A percentile compares a stretch with the other conserved stretches of the same genome.
These are phyloP conservation scores for Ascoidea tarda DNA, from an alignment of 805 yeast genomes.

Conservation along the genomic window DNA sequence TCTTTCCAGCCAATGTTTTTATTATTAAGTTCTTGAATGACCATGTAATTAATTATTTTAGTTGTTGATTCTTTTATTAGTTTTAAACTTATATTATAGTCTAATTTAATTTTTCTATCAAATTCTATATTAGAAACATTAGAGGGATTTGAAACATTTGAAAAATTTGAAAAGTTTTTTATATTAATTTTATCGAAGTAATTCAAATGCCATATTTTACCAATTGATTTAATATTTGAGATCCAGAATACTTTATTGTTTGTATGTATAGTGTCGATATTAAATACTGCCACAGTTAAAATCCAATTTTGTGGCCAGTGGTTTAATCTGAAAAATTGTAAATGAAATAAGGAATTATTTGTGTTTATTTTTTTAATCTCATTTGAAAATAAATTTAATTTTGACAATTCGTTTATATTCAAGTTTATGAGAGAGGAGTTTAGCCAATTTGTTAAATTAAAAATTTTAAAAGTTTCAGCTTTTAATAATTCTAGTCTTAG, in stretches of 20 bases:
- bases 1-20: not conserved
- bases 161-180: not conserved
- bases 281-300: constrained; percentile 4
- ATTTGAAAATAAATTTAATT: not conserved
- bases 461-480: constrained; percentile 9
- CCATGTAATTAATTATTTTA: not conserved
- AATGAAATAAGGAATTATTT: constrained; percentile 6
- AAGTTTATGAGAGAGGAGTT: constrained; percentile 6
- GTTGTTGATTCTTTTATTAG: not conserved
- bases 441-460: constrained; percentile 8
- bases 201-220: constrained; percentile 5
- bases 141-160: not conserved
- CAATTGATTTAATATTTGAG: constrained; percentile 4
- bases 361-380: not conserved
- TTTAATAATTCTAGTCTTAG: constrained; percentile 8
- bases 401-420: constrained; percentile 2
- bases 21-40: not conserved
- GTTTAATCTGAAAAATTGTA: constrained; percentile 7
- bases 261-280: not conserved
- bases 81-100: too few relatives aligned
- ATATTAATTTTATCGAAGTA: not conserved
- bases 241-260: constrained; percentile 5
- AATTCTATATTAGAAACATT: not conserved
- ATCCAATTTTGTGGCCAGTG: constrained; percentile 11
- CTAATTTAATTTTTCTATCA: not conserved